phyloP scores from a whole-genome alignment of 768 basidiomycete genomes.

The Cubamyces sp. region DNA sequence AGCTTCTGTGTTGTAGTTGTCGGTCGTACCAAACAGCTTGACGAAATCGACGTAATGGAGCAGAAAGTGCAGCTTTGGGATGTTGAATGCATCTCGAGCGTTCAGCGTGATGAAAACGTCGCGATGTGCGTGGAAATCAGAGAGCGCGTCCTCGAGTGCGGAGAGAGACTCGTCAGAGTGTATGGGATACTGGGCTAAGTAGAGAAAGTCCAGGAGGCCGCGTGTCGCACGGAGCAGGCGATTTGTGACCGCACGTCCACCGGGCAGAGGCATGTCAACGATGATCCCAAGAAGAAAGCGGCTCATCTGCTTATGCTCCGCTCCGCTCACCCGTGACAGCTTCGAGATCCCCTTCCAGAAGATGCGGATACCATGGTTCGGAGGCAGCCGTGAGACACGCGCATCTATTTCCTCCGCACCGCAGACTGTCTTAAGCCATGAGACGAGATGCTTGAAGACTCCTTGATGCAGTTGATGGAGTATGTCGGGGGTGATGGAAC shows the following conservation, averaged over 20 bases:
- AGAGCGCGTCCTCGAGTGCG: slow-evolving; percentile 27
- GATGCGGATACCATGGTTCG: slow-evolving; percentile 37
- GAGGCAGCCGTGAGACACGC: slow-evolving; percentile 31
- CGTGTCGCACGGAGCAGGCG: slow-evolving; percentile 6
- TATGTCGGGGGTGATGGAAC: slow-evolving; percentile 25
- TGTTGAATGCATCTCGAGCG: slow-evolving; percentile 27
- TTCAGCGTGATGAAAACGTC: slow-evolving; percentile 38
- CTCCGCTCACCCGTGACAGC: slow-evolving; percentile 37
- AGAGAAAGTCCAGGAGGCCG: slow-evolving; percentile 25
- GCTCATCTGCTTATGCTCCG: slow-evolving; percentile 39
- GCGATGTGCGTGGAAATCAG: too few relatives aligned
- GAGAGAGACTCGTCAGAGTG: slow-evolving; percentile 10
- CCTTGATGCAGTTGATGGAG: slow-evolving; percentile 36
- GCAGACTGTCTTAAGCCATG: neutral
- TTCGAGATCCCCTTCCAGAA: slow-evolving; percentile 40
- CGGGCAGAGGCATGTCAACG: slow-evolving; percentile 5
- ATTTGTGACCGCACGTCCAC: neutral
- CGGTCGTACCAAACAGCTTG: slow-evolving; percentile 7
- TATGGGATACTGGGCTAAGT: slow-evolving; percentile 41
- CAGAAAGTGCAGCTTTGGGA: slow-evolving; percentile 23
- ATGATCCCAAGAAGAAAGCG: slow-evolving; percentile 16
- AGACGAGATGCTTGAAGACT: slow-evolving; percentile 28
- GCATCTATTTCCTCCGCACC: slow-evolving; percentile 21
- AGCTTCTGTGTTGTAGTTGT: slow-evolving; percentile 19
- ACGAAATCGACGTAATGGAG: slow-evolving; percentile 16